These are phyloP conservation scores for Cutaneotrichosporon sp. DNA, from an alignment of 1,284 basidiomycete species.

Conservation along the genomic window DNA sequence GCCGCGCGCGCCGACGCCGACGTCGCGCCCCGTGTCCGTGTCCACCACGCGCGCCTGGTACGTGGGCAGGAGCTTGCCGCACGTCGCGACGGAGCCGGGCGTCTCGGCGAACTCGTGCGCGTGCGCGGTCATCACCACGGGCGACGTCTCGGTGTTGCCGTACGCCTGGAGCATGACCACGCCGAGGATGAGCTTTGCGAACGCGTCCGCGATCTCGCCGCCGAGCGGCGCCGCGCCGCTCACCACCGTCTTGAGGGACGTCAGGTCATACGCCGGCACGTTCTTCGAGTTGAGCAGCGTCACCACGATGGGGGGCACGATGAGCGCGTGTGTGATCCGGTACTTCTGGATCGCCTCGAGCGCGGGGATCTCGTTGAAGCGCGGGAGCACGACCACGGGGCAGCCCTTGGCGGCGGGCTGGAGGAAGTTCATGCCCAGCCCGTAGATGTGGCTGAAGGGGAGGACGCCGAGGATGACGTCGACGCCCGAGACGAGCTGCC, in stretches of 20 bases:
- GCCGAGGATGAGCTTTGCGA: conserved; percentile 30
- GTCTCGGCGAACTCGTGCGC: conserved; percentile 33
- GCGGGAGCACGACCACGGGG: conserved; percentile 67
- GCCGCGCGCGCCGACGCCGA: conserved; percentile 63
- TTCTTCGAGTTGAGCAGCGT: conserved; percentile 56
- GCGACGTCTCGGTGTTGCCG: conserved; percentile 57
- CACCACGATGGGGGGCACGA: conserved; percentile 85
- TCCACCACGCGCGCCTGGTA: conserved; percentile 75
- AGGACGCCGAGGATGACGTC: conserved; percentile 24
- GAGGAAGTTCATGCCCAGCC: conserved; percentile 56
- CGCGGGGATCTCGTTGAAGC: conserved; percentile 62
- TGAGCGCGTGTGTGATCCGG: conserved; percentile 63
- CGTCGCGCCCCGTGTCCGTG: conserved; percentile 39
- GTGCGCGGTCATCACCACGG: conserved; percentile 37
- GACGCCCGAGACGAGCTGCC: conserved; percentile 6
- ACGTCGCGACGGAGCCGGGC: conserved; percentile 64
- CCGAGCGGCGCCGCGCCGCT: conserved; percentile 84
- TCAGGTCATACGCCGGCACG: conserved; percentile 69
- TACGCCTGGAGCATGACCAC: conserved; percentile 49
- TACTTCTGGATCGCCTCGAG: conserved; percentile 70
- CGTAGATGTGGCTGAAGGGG: conserved; percentile 26
- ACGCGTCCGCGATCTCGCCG: conserved; percentile 36
- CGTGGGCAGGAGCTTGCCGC: conserved; percentile 74
- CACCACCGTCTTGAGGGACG: conserved; percentile 63
- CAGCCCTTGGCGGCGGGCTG: conserved; percentile 63